These are phyloP conservation scores for Pythium rishiriense DNA, from an alignment of 352 stramenopile genomes.

Conservation along the genomic window DNA sequence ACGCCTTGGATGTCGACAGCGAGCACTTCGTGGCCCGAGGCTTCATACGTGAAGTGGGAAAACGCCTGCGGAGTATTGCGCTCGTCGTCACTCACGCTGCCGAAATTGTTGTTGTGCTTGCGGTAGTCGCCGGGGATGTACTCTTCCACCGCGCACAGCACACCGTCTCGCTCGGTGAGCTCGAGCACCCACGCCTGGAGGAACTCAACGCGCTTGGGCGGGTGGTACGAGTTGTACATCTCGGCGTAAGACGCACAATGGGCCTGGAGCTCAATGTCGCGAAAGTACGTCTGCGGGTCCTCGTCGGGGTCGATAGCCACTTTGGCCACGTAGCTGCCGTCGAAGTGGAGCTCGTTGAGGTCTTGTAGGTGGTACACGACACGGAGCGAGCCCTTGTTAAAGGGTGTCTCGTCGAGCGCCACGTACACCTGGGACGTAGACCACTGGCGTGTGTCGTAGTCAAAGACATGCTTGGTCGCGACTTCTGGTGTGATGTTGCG, in stretches of 20 bases:
- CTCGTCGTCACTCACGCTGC: slow-evolving; percentile 81
- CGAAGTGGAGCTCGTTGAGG: slow-evolving; percentile 35
- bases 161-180: slow-evolving; percentile 66
- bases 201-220: slow-evolving; percentile 82
- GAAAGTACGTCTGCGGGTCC: slow-evolving; percentile 88
- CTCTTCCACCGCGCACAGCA: slow-evolving; percentile 74
- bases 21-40: slow-evolving; percentile 89
- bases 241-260: slow-evolving; percentile 84
- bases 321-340: slow-evolving; percentile 81
- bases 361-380: slow-evolving; percentile 84
- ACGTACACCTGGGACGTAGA: slow-evolving; percentile 68
- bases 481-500: slow-evolving; percentile 50
- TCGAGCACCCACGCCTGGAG: slow-evolving; percentile 84
- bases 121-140: slow-evolving; percentile 85
- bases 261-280: slow-evolving; percentile 85
- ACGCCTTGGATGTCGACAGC: slow-evolving; percentile 96
- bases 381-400: slow-evolving; percentile 79
- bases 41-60: slow-evolving; percentile 94
- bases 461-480: slow-evolving; percentile 79
- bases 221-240: slow-evolving; percentile 86
- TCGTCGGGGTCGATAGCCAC: slow-evolving; percentile 86
- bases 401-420: slow-evolving; percentile 76
- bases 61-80: slow-evolving; percentile 91
- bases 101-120: slow-evolving; percentile 91
- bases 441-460: slow-evolving; percentile 77